Base-by-base conservation (phyloP, 208 protist genomes). In the Wallacemonas sp. region DNA sequence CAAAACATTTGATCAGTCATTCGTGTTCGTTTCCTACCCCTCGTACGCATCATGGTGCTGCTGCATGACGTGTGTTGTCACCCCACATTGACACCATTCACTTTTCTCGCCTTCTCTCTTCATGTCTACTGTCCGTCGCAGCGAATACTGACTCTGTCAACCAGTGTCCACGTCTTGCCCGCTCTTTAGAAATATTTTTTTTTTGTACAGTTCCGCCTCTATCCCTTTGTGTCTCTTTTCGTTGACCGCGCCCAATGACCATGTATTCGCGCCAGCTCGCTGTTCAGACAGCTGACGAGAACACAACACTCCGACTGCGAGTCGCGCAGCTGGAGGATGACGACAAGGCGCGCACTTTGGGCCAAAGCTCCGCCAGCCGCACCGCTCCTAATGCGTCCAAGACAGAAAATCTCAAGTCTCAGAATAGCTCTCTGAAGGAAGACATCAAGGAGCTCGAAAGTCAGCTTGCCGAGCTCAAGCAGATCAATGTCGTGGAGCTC, bases 401-500 rank as follows among this genome's bases (percentile, higher is more conserved):
- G 32, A 58, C 52, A 6, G 81, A 91, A 41, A 72, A 70, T 21
- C 68, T 91, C 6, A 70, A 72, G 46, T 62, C 65, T 19, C 41
- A 74, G 32, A 93, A 91, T 74, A 73, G 75, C 12, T 61, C 68
- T 23, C 77, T 96, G 9, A 73, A 74, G 39, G 76, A 76, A 5
- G 77, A 85, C 39, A 88, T 92, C 47, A 43, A 61, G 16, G 74
- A 80, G 3, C 44, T 93, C 30, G 75, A 91, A 55, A 61, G 55
- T 34, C 66, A 93, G 57, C 69, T 96, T 27, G 61, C 61, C 12
- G 74, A 83, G 36, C 74, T 85, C 57, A 74, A 81, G 61, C 67
- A 41, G 11, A 66, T 85, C 23, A 92, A 91, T 60, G 78, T 86
- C 16, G 72, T 76, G 0, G 84, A 96, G 48, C 80, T 88, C 41